Conservation (phyloP, 768 basidiomycete species). For the Leccinum barrowsii region DNA sequence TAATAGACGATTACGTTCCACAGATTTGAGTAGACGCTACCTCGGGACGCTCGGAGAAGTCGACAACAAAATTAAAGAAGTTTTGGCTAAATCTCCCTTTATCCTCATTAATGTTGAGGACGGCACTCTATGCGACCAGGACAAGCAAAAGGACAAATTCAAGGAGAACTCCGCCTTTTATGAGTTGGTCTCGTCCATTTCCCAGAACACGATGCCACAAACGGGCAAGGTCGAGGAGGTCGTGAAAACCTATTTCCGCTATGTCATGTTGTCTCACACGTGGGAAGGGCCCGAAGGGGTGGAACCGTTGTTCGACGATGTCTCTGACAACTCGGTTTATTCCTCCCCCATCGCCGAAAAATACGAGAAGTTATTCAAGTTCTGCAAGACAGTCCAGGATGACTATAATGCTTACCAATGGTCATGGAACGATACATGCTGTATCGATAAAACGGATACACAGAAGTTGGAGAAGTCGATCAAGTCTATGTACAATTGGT, state of each 20-base stretch:
- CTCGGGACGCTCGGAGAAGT: not conserved
- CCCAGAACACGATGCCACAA: not conserved
- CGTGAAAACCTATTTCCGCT: conserved; percentile 6
- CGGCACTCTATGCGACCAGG: conserved; percentile 3
- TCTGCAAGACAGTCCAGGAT: conserved; percentile 5
- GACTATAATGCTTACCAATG: conserved; percentile 2
- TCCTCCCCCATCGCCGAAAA: not conserved
- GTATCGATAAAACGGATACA: conserved; percentile 1
- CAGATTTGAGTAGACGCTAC: conserved; percentile 1
- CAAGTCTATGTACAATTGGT: conserved; percentile 16
- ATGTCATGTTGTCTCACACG: conserved; percentile 18
- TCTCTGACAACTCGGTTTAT: not conserved
- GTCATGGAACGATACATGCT: conserved; percentile 14
- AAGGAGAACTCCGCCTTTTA: not conserved
- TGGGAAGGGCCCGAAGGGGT: conserved; percentile 3
- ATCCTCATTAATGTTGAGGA: conserved; percentile 8
- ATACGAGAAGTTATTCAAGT: conserved; percentile 9
- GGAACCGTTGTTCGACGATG: conserved; percentile 11
- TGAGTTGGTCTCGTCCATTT: conserved; percentile 5
- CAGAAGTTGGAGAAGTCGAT: conserved; percentile 4
- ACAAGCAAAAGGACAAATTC: conserved; percentile 4
- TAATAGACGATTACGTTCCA: not conserved
- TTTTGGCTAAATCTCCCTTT: conserved; percentile 5
- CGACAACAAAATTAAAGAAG: not conserved
- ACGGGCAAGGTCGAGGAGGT: not conserved